phyloP scores from a whole-genome alignment of 768 basidiomycete genomes.

The Lentinula boryana region DNA sequence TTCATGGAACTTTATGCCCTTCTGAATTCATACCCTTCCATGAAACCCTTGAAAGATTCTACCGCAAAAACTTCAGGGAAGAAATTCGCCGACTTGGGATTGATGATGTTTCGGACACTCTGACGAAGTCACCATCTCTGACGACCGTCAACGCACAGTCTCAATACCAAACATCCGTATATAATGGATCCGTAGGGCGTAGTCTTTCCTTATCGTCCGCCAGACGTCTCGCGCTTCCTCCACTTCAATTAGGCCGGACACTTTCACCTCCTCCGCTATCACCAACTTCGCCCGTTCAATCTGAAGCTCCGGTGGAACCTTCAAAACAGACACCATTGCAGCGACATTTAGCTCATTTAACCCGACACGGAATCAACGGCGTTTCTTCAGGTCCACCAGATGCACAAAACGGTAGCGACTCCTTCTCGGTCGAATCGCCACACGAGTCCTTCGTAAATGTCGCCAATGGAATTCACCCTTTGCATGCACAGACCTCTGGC shows the following conservation, averaged over 20 bases:
- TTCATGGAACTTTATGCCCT: constrained; percentile 79
- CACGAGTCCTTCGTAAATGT: constrained; percentile 75
- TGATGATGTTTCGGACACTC: constrained; percentile 46
- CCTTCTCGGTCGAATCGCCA: constrained; percentile 59
- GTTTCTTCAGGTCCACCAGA: constrained; percentile 67
- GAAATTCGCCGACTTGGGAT: constrained; percentile 70
- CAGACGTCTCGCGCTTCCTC: constrained; percentile 40
- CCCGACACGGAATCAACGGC: constrained; percentile 78
- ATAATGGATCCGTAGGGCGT: constrained; percentile 43
- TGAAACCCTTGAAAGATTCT: constrained; percentile 80
- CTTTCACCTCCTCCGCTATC: constrained; percentile 39
- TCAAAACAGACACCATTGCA: constrained; percentile 71
- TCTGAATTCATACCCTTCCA: constrained; percentile 92
- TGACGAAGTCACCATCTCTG: constrained; percentile 30
- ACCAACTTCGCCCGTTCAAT: constrained; percentile 26
- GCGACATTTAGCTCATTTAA: constrained; percentile 73
- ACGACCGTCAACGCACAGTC: constrained; percentile 26
- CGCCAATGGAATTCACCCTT: constrained; percentile 56
- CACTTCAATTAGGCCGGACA: constrained; percentile 45
- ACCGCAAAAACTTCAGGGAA: constrained; percentile 78
- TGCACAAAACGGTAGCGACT: constrained; percentile 43
- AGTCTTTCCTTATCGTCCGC: constrained; percentile 42
- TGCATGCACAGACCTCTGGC: constrained; percentile 38
- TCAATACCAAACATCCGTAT: constrained; percentile 41
- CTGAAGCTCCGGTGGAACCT: constrained; percentile 15